Conservation (phyloP, 345 rosid genomes). For the Pugionium cornutum region DNA sequence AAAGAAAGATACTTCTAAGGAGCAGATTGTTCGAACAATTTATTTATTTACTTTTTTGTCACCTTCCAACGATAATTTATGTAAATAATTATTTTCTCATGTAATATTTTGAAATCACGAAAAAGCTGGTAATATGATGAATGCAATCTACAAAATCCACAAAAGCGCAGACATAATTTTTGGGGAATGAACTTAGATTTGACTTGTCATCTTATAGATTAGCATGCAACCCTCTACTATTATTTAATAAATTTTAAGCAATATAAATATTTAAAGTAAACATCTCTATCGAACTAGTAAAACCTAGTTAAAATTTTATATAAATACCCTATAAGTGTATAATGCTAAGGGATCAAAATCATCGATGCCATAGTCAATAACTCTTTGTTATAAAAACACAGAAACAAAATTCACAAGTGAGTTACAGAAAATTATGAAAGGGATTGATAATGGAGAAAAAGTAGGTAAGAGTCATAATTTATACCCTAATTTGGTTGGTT, state of each 20-base stretch:
- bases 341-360: slow-evolving; percentile 38
- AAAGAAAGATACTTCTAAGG: no score
- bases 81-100: no score
- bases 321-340: slow-evolving; percentile 2
- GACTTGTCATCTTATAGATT: slow-evolving; percentile 30
- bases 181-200: slow-evolving; percentile 31
- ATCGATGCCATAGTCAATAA: slow-evolving; percentile 38
- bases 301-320: no score
- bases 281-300: no score
- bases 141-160: slow-evolving; percentile 7
- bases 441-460: slow-evolving; percentile 32
- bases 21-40: no score
- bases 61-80: no score
- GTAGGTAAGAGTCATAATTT: slow-evolving; percentile 39
- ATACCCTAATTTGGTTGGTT: slow-evolving; percentile 40
- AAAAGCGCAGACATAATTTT: slow-evolving; percentile 10
- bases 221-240: slow-evolving; percentile 10
- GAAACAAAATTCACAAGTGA: slow-evolving; percentile 14
- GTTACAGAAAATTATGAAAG: slow-evolving; percentile 31
- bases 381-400: slow-evolving; percentile 29
- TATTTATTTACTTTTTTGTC: no score
- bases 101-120: no score
- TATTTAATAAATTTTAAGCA: not conserved
- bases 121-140: not conserved
- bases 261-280: not conserved